phyloP scores from a whole-genome alignment of 2,329 filamentous ascomycete species.

The Capronia americana region DNA sequence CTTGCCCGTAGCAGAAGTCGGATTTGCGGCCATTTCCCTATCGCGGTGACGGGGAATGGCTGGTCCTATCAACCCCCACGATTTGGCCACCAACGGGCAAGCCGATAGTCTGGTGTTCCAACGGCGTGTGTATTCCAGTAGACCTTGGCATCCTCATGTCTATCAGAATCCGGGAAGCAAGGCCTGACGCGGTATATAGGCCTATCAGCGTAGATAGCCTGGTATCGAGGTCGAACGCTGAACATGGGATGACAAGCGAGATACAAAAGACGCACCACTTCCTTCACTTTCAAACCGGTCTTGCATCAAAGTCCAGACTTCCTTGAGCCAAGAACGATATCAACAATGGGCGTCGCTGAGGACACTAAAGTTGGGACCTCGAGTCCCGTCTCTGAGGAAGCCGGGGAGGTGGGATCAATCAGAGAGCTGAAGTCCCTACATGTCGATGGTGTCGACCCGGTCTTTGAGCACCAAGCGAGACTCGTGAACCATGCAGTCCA shows the following conservation, averaged over 20 bases:
- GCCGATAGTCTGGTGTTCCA: background rate
- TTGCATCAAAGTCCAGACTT: constrained; percentile 4
- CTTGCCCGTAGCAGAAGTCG: constrained; percentile 11
- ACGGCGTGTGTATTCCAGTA: background rate
- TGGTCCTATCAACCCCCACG: constrained; percentile 6
- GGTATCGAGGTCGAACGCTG: background rate
- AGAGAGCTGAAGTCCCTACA: constrained; percentile 25
- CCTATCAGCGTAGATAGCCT: constrained; percentile 19
- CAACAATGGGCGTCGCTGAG: constrained; percentile 21
- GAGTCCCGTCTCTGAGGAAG: constrained; percentile 11
- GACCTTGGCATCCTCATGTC: constrained; percentile 9
- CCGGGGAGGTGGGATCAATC: constrained; percentile 17
- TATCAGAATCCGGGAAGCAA: constrained; percentile 12
- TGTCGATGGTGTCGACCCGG: constrained; percentile 25
- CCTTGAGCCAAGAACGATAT: background rate
- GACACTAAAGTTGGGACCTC: constrained; percentile 24
- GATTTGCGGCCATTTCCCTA: constrained; percentile 11
- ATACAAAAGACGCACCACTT: constrained; percentile 19
- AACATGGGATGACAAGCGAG: background rate
- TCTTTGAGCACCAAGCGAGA: constrained; percentile 27
- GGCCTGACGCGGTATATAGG: background rate
- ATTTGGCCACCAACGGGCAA: constrained; percentile 9
- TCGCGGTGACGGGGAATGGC: background rate
- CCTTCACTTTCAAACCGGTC: background rate
- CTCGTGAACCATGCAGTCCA: constrained; percentile 32